phyloP scores from a whole-genome alignment of 768 basidiomycete species.

The Aureoboletus auriporus region DNA sequence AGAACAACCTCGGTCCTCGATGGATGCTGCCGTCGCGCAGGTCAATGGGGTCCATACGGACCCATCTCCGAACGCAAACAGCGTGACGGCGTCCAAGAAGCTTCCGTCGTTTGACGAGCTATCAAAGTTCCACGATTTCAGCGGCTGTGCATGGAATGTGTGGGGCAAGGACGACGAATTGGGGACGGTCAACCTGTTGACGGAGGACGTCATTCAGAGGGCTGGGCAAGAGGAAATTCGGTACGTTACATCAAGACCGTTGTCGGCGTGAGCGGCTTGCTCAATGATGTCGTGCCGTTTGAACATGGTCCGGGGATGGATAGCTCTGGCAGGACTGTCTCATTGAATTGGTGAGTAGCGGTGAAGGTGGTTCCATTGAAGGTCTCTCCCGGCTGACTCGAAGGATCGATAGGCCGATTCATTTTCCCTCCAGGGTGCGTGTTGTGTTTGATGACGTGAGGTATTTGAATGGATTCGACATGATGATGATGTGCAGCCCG shows the following conservation, averaged over 20 bases:
- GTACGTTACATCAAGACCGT: slow-evolving; percentile 32
- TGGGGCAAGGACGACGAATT: slow-evolving; percentile 66
- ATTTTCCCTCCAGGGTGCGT: slow-evolving; percentile 61
- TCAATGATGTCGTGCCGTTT: not conserved
- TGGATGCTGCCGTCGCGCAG: not conserved
- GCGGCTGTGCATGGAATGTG: slow-evolving; percentile 64
- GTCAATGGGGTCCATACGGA: not conserved
- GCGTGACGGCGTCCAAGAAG: slow-evolving; percentile 12
- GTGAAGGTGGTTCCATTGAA: no score
- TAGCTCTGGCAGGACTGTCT: slow-evolving; percentile 52
- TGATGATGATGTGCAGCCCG: slow-evolving; percentile 37
- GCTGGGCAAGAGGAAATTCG: slow-evolving; percentile 56
- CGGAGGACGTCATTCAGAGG: slow-evolving; percentile 52
- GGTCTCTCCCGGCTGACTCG: not conserved
- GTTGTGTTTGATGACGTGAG: not conserved
- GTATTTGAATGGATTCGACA: not conserved
- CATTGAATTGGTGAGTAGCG: slow-evolving; percentile 55
- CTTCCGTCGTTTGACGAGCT: slow-evolving; percentile 48
- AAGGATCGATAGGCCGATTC: slow-evolving; percentile 48
- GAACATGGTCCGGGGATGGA: no score
- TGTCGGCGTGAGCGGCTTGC: not conserved
- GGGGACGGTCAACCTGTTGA: slow-evolving; percentile 66
- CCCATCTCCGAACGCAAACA: not conserved
- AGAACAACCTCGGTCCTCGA: not conserved
- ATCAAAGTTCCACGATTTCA: slow-evolving; percentile 36